phyloP scores from a whole-genome alignment of 768 basidiomycete species.

The Saitozyma sp. region DNA sequence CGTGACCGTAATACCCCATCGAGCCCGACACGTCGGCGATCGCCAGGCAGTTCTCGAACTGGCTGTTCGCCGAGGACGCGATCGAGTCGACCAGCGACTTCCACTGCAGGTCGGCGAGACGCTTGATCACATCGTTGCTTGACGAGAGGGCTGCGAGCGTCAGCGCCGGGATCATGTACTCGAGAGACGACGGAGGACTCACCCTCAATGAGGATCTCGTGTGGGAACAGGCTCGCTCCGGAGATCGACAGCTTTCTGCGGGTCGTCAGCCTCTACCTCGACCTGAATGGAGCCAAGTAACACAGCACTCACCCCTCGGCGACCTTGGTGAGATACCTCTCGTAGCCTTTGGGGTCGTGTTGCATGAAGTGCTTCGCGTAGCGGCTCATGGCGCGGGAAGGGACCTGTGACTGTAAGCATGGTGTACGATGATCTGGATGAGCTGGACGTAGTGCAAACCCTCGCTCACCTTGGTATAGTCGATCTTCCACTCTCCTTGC shows the following conservation, averaged over 20 bases:
- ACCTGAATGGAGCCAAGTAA: background rate
- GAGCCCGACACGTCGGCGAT: constrained; percentile 74
- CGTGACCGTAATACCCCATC: constrained; percentile 57
- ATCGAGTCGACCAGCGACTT: constrained; percentile 61
- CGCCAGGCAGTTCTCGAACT: constrained; percentile 65
- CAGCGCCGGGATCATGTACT: background rate
- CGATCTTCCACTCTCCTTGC: constrained; percentile 44
- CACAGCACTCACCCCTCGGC: constrained; percentile 55
- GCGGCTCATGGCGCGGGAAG: constrained; percentile 64
- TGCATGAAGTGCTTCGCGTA: constrained; percentile 61
- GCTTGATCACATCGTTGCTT: constrained; percentile 41
- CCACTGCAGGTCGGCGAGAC: constrained; percentile 69
- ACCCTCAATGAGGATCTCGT: constrained; percentile 61
- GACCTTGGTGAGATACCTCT: constrained; percentile 60
- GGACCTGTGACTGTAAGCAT: constrained; percentile 44
- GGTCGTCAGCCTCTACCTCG: constrained; percentile 6
- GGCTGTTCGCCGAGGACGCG: constrained; percentile 57
- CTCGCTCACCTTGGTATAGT: constrained; percentile 22
- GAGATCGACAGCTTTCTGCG: constrained; percentile 54
- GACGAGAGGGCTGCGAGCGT: constrained; percentile 1
- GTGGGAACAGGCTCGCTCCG: constrained; percentile 63
- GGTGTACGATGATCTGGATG: constrained; percentile 51
- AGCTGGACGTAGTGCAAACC: background rate
- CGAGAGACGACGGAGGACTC: constrained; percentile 8
- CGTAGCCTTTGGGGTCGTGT: constrained; percentile 65